Conservation (phyloP, 2,329 filamentous ascomycete species). For the Curvularia lunata region DNA sequence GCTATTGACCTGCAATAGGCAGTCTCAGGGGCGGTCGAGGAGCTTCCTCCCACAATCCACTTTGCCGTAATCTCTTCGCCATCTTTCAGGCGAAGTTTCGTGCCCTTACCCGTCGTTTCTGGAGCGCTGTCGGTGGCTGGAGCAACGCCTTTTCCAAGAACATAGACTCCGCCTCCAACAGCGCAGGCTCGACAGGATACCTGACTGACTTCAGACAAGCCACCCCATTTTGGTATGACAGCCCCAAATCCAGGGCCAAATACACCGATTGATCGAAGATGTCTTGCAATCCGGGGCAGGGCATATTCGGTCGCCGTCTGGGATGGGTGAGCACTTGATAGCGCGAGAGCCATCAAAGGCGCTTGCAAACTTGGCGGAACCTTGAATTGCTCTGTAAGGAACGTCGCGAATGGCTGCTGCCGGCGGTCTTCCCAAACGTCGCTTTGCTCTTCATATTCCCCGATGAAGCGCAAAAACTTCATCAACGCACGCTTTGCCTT, state of each 20-base stretch:
- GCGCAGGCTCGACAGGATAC: conserved; percentile 89
- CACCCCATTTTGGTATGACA: conserved; percentile 91
- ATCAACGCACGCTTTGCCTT: conserved; percentile 86
- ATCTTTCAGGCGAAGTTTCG: conserved; percentile 62
- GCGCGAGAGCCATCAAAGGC: conserved; percentile 71
- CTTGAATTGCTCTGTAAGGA: conserved; percentile 62
- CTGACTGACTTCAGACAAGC: conserved; percentile 85
- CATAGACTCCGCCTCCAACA: conserved; percentile 89
- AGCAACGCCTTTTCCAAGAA: conserved; percentile 73
- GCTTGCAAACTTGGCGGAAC: conserved; percentile 70
- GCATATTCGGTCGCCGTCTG: conserved; percentile 70
- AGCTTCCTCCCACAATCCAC: conserved; percentile 57
- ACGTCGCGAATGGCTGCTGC: conserved; percentile 61
- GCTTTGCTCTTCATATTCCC: conserved; percentile 69
- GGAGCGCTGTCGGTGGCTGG: conserved; percentile 7
- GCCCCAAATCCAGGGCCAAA: conserved; percentile 90
- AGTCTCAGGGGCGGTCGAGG: conserved; percentile 13
- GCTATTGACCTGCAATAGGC: conserved; percentile 67
- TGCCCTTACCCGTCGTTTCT: conserved; percentile 18
- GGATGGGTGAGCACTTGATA: conserved; percentile 67
- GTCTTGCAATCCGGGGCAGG: conserved; percentile 74
- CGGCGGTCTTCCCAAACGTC: conserved; percentile 66
- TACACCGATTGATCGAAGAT: conserved; percentile 83
- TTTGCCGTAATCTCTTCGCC: conserved; percentile 64
- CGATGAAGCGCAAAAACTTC: conserved; percentile 91